These are phyloP conservation scores for Aegilops longissima DNA, from an alignment of 176 grass and related monocot species.

Conservation along the genomic window DNA sequence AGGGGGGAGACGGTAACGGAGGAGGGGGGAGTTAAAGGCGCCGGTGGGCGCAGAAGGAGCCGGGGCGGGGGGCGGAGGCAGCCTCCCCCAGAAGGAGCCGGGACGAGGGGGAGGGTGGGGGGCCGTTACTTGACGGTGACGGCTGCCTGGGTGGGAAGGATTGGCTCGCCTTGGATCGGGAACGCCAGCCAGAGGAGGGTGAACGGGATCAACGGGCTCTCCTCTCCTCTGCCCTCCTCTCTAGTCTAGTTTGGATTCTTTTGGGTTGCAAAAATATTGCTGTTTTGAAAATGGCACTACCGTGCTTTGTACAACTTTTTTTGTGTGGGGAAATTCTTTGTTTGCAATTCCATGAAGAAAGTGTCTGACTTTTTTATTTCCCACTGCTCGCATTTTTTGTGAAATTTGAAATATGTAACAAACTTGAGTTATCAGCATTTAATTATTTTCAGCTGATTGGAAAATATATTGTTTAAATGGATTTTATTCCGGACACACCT, in stretches of 20 bases:
- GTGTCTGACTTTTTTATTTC: too few relatives aligned
- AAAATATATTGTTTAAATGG: too few relatives aligned
- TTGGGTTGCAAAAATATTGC: too few relatives aligned
- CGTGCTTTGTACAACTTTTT: too few relatives aligned
- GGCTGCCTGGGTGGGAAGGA: conserved; percentile 14
- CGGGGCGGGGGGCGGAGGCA: conserved; percentile 29
- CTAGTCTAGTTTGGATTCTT: not conserved
- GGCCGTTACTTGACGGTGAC: conserved; percentile 80
- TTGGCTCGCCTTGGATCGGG: not conserved
- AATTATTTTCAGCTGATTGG: too few relatives aligned
- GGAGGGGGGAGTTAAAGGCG: conserved; percentile 38
- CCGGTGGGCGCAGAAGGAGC: conserved; percentile 20
- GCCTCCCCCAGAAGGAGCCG: conserved; percentile 70
- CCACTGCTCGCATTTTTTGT: too few relatives aligned
- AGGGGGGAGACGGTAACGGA: conserved; percentile 47
- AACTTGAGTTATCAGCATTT: too few relatives aligned
- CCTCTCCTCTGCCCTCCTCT: not conserved
- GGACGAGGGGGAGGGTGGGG: conserved; percentile 27
- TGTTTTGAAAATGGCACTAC: too few relatives aligned
- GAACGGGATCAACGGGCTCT: not conserved
- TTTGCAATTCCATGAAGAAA: too few relatives aligned
- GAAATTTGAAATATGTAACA: too few relatives aligned
- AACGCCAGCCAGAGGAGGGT: not conserved
- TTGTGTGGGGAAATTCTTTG: too few relatives aligned
- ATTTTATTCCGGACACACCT: too few relatives aligned